Evolutionary conservation across 2,329 filamentous ascomycete species (phyloP).

Genomic region (Daldinia sp.): DNA sequence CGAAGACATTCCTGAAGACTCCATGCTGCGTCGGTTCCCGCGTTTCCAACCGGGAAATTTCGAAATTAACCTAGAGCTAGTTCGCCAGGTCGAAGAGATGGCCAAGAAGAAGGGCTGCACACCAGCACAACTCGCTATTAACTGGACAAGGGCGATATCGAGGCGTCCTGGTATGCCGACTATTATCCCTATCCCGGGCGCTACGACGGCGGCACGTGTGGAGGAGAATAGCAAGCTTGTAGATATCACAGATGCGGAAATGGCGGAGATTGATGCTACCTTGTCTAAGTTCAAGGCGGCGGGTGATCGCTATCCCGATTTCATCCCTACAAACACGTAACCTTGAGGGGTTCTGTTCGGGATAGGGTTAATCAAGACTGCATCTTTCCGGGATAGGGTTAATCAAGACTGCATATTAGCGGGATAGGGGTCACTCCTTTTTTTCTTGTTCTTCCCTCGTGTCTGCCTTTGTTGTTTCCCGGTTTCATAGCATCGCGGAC

Average conservation of each 20-base stretch:
- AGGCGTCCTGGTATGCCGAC: constrained; percentile 55
- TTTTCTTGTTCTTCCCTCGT: too few relatives aligned
- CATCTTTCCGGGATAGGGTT: too few relatives aligned
- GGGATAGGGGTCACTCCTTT: background rate
- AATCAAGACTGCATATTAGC: background rate
- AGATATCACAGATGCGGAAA: constrained; percentile 58
- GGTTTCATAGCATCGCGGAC: background rate
- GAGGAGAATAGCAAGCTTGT: constrained; percentile 65
- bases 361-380: too few relatives aligned
- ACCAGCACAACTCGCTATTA: constrained; percentile 71
- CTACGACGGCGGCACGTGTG: constrained; percentile 63
- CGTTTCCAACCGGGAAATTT: constrained; percentile 71
- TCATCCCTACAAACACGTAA: constrained; percentile 1
- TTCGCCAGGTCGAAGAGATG: constrained; percentile 63
- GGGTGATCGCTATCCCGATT: constrained; percentile 7
- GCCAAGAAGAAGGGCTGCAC: constrained; percentile 68
- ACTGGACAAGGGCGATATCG: constrained; percentile 65
- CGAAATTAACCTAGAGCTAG: constrained; percentile 69
- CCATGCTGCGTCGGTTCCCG: constrained; percentile 61
- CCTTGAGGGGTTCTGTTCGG: background rate
- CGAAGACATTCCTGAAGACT: constrained; percentile 53
- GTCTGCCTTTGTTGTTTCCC: too few relatives aligned
- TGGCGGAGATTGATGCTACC: constrained; percentile 59
- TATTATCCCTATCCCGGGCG: constrained; percentile 73
- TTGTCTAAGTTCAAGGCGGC: constrained; percentile 42